Conservation (phyloP, 495 filamentous ascomycete species). For the Cudoniella acicularis region DNA sequence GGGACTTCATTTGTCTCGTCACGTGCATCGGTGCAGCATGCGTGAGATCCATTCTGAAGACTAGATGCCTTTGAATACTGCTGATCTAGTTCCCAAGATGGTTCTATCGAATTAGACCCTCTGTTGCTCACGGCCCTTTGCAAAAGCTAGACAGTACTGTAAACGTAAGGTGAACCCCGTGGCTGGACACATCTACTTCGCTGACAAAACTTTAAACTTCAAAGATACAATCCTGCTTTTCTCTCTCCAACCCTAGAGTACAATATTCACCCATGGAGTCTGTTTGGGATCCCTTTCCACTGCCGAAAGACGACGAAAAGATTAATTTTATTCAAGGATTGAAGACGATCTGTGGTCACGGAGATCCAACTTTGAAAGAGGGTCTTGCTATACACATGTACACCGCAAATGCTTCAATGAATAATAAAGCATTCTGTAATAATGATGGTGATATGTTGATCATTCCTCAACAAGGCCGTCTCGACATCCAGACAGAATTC, state of each 20-base stretch:
- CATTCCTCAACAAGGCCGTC: conserved; percentile 61
- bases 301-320: not conserved
- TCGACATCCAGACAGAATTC: conserved; percentile 66
- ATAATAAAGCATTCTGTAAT: conserved; percentile 62
- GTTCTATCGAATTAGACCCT: conserved; percentile 9
- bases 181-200: too few relatives aligned
- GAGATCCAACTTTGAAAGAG: conserved; percentile 61
- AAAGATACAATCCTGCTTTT: conserved; percentile 4
- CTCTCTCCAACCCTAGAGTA: conserved; percentile 3
- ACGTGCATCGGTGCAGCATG: conserved; percentile 4
- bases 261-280: not conserved
- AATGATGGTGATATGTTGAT: conserved; percentile 71
- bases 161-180: too few relatives aligned
- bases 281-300: conserved; percentile 6
- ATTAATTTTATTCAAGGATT: conserved; percentile 10
- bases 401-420: conserved; percentile 62
- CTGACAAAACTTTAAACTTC: too few relatives aligned
- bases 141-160: too few relatives aligned
- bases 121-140: not conserved
- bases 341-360: conserved; percentile 51
- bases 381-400: conserved; percentile 65
- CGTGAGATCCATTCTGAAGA: too few relatives aligned
- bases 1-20: conserved; percentile 3
- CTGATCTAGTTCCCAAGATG: too few relatives aligned
- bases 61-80: too few relatives aligned